Evolutionary conservation across 345 rosid genomes (phyloP), one percentile per base, ranked within the genome.

Genomic region (Dipteronia sinensis): DNA sequence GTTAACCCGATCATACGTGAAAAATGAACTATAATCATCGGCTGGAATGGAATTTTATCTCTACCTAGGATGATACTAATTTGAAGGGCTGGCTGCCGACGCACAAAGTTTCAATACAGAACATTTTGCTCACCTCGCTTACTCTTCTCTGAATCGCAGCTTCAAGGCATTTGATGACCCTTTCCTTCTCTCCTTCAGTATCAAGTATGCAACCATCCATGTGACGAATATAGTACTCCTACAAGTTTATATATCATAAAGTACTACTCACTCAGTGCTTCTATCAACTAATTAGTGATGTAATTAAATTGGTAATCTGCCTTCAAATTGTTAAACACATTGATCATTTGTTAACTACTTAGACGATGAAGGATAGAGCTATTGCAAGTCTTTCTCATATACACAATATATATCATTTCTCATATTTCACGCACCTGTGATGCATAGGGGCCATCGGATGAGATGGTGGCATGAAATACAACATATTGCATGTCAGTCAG

Each of bases 401-500:
- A n/a, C n/a, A n/a, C n/a, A n/a, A n/a, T n/a, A n/a, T n/a, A n/a
- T n/a, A n/a, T n/a, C n/a, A n/a, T n/a, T n/a, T n/a, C n/a, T 19
- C 27, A 27, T 27, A 27, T 56, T 19, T 17, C 62, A 59, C 64
- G 7, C 73, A 87, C 96, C 92, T 93, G 98, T 55, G 85, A 82
- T 12, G 98, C 98, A 82, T 82, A 82, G 67, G 97, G 92, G n/a
- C 91, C 97, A 42, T 83, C 85, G 0, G 98, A 93, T 7, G 90
- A 85, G 65, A 93, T 90, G 61, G 82, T 84, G 61, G 99, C 99
- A 77, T 93, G 99, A 67, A 92, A 95, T 78, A 95, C 98, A 74
- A 92, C 96, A 80, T 95, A 95, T 38, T 95, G 97, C 99, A 93
- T 92, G 67, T 95, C 99, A 11, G 99, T 95, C 49, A 95, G 91